Evolutionary conservation across 2,329 filamentous ascomycete genomes (phyloP).

Genomic region (Sporothrix globosa): DNA sequence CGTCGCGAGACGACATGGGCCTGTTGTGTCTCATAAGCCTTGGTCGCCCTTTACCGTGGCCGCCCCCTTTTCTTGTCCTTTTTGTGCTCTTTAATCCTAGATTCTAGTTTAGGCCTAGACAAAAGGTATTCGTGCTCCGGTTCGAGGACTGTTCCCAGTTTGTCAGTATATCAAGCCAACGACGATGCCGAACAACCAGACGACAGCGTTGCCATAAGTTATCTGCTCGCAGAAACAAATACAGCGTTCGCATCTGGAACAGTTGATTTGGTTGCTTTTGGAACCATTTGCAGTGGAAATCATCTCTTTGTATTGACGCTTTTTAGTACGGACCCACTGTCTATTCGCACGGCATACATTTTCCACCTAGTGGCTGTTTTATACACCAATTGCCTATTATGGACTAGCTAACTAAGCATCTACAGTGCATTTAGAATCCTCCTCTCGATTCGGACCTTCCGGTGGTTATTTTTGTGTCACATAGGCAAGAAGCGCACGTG

Average conservation of each 20-base stretch:
- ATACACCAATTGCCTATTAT: neutral
- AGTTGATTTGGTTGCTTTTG: too few species aligned
- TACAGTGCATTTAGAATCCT: neutral
- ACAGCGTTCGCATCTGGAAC: too few species aligned
- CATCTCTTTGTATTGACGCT: neutral
- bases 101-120: neutral
- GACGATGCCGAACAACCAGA: neutral
- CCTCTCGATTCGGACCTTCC: neutral
- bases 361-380: neutral
- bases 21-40: conserved; percentile 7
- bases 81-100: neutral
- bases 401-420: neutral
- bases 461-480: neutral
- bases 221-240: neutral
- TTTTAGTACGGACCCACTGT: neutral
- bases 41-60: neutral
- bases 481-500: neutral
- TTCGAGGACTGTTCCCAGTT: neutral
- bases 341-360: neutral
- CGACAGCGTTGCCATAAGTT: too few species aligned
- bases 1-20: neutral
- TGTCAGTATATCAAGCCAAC: conserved; percentile 24
- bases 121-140: neutral
- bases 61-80: neutral
- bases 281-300: neutral